Evolutionary conservation across 139 green algal genomes (phyloP).

Genomic region (Pleodorina starrii): DNA sequence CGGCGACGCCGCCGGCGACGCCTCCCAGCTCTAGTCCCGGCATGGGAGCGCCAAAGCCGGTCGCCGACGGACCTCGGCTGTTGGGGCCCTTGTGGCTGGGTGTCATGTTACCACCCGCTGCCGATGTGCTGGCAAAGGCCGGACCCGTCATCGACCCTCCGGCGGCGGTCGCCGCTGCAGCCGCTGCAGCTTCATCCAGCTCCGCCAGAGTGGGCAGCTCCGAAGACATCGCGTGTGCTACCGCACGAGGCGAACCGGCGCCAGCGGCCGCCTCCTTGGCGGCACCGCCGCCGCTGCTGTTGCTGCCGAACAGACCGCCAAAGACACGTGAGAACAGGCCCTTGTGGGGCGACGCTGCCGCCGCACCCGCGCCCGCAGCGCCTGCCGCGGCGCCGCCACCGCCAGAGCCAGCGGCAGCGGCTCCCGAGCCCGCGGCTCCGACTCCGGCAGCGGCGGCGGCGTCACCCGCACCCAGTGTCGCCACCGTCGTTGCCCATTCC

Average conservation of each 20-base stretch:
- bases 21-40: neutral
- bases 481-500: neutral
- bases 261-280: neutral
- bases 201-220: slow-evolving; percentile 32
- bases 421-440: neutral
- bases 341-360: neutral
- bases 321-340: slow-evolving; percentile 21
- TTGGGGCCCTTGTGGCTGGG: neutral
- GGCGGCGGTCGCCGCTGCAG: neutral
- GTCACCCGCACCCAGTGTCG: neutral
- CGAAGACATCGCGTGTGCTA: neutral
- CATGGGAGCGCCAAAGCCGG: neutral
- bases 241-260: neutral
- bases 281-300: neutral
- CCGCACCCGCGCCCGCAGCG: neutral
- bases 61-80: neutral
- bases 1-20: neutral
- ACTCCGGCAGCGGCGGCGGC: neutral
- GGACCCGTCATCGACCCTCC: neutral
- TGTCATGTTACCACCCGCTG: too few species aligned
- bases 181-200: slow-evolving; percentile 15
- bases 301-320: neutral
- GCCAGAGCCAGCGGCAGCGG: neutral
- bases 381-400: neutral
- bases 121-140: neutral